phyloP scores from a whole-genome alignment of 2,329 filamentous ascomycete genomes.

The Scedosporium aurantiacum region DNA sequence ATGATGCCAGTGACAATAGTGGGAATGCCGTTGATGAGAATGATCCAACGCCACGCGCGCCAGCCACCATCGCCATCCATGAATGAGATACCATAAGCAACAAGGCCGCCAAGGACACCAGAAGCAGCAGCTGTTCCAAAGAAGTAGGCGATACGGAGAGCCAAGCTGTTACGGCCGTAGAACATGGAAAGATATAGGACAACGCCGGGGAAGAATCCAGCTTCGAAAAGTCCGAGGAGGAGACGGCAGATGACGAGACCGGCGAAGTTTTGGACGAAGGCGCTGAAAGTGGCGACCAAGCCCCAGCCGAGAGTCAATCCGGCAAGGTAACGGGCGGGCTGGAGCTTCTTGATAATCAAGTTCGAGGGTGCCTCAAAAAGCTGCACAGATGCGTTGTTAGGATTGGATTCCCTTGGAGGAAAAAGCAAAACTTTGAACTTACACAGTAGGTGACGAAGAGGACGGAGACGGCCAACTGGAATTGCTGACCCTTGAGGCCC shows the following conservation, averaged over 20 bases:
- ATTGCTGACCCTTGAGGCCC: slow-evolving; percentile 41
- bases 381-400: slow-evolving; percentile 9
- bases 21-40: slow-evolving; percentile 46
- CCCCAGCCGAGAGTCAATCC: slow-evolving; percentile 37
- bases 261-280: slow-evolving; percentile 34
- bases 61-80: slow-evolving; percentile 48
- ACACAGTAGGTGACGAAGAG: slow-evolving; percentile 30
- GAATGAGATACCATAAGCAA: slow-evolving; percentile 53
- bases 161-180: slow-evolving; percentile 50
- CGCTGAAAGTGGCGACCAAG: slow-evolving; percentile 33
- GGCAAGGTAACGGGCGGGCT: slow-evolving; percentile 36
- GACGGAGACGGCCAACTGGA: slow-evolving; percentile 40
- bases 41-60: slow-evolving; percentile 57
- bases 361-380: slow-evolving; percentile 29
- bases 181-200: slow-evolving; percentile 27
- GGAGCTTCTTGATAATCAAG: slow-evolving; percentile 24
- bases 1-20: slow-evolving; percentile 42
- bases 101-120: slow-evolving; percentile 52
- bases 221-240: slow-evolving; percentile 37
- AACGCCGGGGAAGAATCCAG: slow-evolving; percentile 40
- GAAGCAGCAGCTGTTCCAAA: slow-evolving; percentile 50
- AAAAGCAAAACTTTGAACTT: slow-evolving; percentile 11
- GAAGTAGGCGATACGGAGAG: slow-evolving; percentile 50
- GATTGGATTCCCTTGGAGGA: no score
- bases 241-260: slow-evolving; percentile 37